Evolutionary conservation across 805 yeast species (phyloP).

Genomic region (Candida ovalis): DNA sequence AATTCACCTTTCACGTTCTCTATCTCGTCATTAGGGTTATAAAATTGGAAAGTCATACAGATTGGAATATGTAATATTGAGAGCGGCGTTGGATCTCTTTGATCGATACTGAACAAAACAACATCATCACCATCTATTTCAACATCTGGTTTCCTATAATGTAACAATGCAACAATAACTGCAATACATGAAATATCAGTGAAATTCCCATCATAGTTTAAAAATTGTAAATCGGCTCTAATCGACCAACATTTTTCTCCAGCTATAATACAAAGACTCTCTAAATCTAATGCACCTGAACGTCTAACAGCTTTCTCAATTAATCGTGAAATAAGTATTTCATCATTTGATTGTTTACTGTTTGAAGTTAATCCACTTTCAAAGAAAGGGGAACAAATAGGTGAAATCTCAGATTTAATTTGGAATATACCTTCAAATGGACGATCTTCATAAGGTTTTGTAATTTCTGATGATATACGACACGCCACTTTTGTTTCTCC

Average conservation of each 20-base stretch:
- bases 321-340: slow-evolving; percentile 72
- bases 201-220: slow-evolving; percentile 90
- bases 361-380: slow-evolving; percentile 52
- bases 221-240: slow-evolving; percentile 83
- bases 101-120: slow-evolving; percentile 65
- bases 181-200: slow-evolving; percentile 89
- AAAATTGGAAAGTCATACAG: slow-evolving; percentile 85
- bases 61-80: slow-evolving; percentile 86
- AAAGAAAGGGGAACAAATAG: slow-evolving; percentile 86
- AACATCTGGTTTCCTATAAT: slow-evolving; percentile 80
- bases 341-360: slow-evolving; percentile 63
- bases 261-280: slow-evolving; percentile 83
- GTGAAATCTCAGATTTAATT: slow-evolving; percentile 80
- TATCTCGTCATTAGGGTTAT: slow-evolving; percentile 61
- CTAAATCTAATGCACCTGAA: slow-evolving; percentile 87
- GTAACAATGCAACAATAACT: slow-evolving; percentile 80
- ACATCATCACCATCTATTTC: slow-evolving; percentile 64
- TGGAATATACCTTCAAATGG: slow-evolving; percentile 91
- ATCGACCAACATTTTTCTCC: slow-evolving; percentile 90
- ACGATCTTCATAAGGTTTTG: slow-evolving; percentile 80
- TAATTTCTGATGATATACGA: slow-evolving; percentile 70
- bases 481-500: slow-evolving; percentile 75
- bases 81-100: slow-evolving; percentile 82
- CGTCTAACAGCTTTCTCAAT: slow-evolving; percentile 90
- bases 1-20: slow-evolving; percentile 67